Evolutionary conservation across 2,329 filamentous ascomycete genomes (phyloP), one percentile per base, ranked within the genome.

Genomic region (Paecilomyces niveus): DNA sequence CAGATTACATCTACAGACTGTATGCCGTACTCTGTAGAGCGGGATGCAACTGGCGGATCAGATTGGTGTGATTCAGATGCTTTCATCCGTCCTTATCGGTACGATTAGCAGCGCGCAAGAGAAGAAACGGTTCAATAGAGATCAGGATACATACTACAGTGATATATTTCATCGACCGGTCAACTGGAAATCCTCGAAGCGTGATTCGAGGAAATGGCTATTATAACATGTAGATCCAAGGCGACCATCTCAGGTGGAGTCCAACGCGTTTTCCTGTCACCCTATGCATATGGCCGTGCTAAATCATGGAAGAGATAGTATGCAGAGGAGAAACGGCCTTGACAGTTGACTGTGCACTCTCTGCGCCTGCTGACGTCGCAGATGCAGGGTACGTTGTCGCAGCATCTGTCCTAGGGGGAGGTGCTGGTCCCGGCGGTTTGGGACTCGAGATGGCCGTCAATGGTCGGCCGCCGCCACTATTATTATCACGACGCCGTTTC

Each of bases 401-500:
- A 18, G 5, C 39, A 7, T 21, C n/a, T 4, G 39, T 45, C 39
- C 39, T 18, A 2, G 35, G 9, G 10, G 53, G 31, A 29, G 53
- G n/a, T 32, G 32, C 22, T 54, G 29, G 32, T 35, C 24, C 13
- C 18, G 22, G 6, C 29, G 29, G 31, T 52, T 31, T 39, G 15
- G 26, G 52, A 35, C 45, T 32, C 45, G 49, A 57, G 24, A 59
- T 60, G 8, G 56, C 51, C 15, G 56, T 59, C 33, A 75, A 73
- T 26, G 74, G 75, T 50, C 78, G 67, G 51, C 69, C 68, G 58
- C 79, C 76, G 4, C 74, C 76, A 64, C 85, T 81, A 64, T 78
- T 83, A 67, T 79, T 85, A 68, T 89, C 86, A 53, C 87, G 81
- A 57, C 85, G 80, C 55, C 86, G 81, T 73, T 89, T 89, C 2